Conservation (phyloP, 768 basidiomycete genomes). For the Mycena galericulata region DNA sequence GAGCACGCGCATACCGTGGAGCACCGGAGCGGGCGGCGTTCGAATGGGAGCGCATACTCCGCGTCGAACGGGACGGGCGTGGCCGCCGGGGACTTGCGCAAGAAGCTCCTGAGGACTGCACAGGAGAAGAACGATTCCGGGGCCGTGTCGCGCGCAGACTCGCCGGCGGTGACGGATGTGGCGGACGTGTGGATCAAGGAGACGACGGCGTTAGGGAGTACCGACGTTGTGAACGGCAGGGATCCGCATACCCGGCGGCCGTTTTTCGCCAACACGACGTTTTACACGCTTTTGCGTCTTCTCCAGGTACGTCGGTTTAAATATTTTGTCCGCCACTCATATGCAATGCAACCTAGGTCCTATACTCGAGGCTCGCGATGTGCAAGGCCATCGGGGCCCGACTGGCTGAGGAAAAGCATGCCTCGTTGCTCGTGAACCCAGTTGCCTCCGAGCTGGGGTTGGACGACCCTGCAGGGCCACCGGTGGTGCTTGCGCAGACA, state of each 20-base stretch:
- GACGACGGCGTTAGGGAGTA: slow-evolving; percentile 43
- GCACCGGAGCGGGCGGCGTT: slow-evolving; percentile 60
- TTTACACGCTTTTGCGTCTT: slow-evolving; percentile 90
- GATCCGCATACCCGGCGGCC: slow-evolving; percentile 57
- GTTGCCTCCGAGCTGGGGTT: slow-evolving; percentile 87
- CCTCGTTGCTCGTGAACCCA: slow-evolving; percentile 77
- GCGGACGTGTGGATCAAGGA: slow-evolving; percentile 75
- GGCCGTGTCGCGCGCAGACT: slow-evolving; percentile 32
- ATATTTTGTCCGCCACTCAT: slow-evolving; percentile 2
- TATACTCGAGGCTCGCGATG: slow-evolving; percentile 87
- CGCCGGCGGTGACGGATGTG: slow-evolving; percentile 24
- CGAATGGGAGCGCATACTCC: slow-evolving; percentile 55
- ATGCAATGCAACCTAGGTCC: slow-evolving; percentile 62
- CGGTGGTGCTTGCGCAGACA: slow-evolving; percentile 74
- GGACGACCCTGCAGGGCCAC: slow-evolving; percentile 85
- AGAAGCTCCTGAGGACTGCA: slow-evolving; percentile 81
- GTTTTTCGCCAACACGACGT: slow-evolving; percentile 93
- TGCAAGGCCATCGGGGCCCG: slow-evolving; percentile 87
- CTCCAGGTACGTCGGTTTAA: slow-evolving; percentile 72
- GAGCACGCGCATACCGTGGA: slow-evolving; percentile 49
- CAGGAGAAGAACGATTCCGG: slow-evolving; percentile 63
- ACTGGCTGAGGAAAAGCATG: slow-evolving; percentile 75
- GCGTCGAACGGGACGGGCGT: slow-evolving; percentile 57
- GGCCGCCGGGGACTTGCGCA: slow-evolving; percentile 77
- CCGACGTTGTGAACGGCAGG: slow-evolving; percentile 39